Base-by-base conservation (phyloP, 768 basidiomycete species). In the Leucogyrophana mollusca region DNA sequence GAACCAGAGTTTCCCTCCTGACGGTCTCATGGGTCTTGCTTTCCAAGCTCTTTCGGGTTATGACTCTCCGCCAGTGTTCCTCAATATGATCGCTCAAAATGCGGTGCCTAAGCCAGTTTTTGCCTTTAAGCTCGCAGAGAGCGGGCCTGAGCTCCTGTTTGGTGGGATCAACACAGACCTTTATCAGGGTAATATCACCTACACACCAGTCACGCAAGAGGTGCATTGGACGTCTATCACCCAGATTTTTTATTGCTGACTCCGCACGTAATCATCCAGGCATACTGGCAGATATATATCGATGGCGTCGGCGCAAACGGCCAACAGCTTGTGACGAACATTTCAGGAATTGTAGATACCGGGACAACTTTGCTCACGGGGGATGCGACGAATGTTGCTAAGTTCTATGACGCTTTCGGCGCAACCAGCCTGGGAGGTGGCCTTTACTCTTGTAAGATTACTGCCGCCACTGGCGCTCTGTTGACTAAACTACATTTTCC, bases 141-240 rank as follows among this genome's bases (percentile, higher is more conserved):
- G 56, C 5, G 56, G 46, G 20, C 49, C 52, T 21, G 65, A 71
- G 52, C 57, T 74, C 35, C 71, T 55, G 55, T 39, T 77, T 23
- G 75, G 77, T 23, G 75, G 75, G 40, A 56, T 61, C 21, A 67
- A 78, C 55, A 36, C 55, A 9, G 45, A 54, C n/a, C 58, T 67
- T 42, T 76, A 68, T 56, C 61, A 56, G 30, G 73, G 73, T 9
- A 44, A 38, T 2, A 57, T 77, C 46, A 64, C 64, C 4, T 76
- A 61, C 34, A 38, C 37, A 1, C 53, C 57, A 1, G 65, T 70
- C 2, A 60, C 57, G 9, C n/a, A 51, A 9, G 17, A 50, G 57
- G 66, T 51, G 24, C 62, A 47, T 16, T 13, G 40, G 46, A 22
- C 24, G 11, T 13, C 6, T 6, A 4, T 16, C 22, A 4, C 9